Percentiles rank a stretch among this genome's conserved stretches.
Evolutionary conservation across 805 yeast genomes (phyloP).

Genomic region (Saccharomycopsis capsularis): DNA sequence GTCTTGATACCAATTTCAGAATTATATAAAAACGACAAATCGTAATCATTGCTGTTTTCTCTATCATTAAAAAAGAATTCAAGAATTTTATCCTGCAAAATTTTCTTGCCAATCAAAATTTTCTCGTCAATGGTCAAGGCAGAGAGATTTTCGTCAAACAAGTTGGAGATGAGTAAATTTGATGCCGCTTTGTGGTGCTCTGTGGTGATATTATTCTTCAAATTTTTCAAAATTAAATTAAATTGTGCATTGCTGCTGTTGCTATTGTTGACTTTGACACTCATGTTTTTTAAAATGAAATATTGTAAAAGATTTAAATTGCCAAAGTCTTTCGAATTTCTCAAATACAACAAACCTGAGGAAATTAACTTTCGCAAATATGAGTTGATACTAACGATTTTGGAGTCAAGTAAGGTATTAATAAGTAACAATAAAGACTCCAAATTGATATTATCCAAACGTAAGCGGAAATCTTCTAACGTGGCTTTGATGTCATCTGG

Average conservation of each 20-base stretch:
- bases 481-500: not conserved
- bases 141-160: not conserved
- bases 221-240: conserved; percentile 46
- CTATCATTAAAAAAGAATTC: not conserved
- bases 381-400: conserved; percentile 49
- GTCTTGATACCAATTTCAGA: conserved; percentile 10
- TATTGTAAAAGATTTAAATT: conserved; percentile 26
- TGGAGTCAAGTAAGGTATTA: conserved; percentile 41
- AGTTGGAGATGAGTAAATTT: not conserved
- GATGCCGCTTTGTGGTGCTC: not conserved
- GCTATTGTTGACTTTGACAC: conserved; percentile 10
- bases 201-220: conserved; percentile 23
- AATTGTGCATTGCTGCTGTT: conserved; percentile 44
- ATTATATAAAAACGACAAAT: not conserved
- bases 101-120: conserved; percentile 1
- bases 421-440: conserved; percentile 40
- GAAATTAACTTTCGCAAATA: conserved; percentile 79
- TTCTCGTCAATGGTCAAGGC: not conserved
- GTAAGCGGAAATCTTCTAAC: not conserved
- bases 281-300: conserved; percentile 16
- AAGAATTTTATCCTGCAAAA: not conserved
- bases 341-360: conserved; percentile 69
- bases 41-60: not conserved
- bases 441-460: conserved; percentile 7
- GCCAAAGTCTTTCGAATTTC: conserved; percentile 31